Conservation (phyloP, 73 alveolate species). For the Paramecium sonneborni region DNA sequence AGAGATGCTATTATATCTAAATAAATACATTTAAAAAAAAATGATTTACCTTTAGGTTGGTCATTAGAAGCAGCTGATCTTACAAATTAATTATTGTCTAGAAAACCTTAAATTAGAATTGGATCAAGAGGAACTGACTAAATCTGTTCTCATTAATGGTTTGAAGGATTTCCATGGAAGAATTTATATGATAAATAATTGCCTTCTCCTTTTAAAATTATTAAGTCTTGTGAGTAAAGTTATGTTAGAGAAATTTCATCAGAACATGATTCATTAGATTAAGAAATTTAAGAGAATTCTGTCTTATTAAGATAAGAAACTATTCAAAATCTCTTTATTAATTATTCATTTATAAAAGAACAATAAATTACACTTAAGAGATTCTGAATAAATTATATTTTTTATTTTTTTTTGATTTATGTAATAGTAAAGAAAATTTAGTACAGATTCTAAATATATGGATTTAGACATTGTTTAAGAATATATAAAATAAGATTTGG, state of each 20-base stretch:
- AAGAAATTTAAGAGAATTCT: neutral
- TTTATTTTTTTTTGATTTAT: neutral
- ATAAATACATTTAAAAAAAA: slow-evolving; percentile 81
- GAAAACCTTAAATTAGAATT: slow-evolving; percentile 88
- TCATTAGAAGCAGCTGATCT: slow-evolving; percentile 92
- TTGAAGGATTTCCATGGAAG: slow-evolving; percentile 89
- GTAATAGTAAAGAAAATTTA: neutral
- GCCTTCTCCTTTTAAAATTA: slow-evolving; percentile 75
- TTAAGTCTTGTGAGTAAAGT: neutral
- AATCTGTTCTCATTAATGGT: slow-evolving; percentile 92
- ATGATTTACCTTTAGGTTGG: slow-evolving; percentile 91
- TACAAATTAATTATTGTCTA: slow-evolving; percentile 71
- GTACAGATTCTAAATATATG: neutral
- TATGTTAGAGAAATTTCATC: slow-evolving; percentile 10
- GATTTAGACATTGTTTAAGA: slow-evolving; percentile 3
- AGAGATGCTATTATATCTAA: slow-evolving; percentile 82
- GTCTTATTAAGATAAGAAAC: neutral
- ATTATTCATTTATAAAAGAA: neutral
- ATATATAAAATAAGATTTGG: neutral
- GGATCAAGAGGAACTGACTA: slow-evolving; percentile 90
- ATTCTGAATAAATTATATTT: neutral
- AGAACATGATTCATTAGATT: slow-evolving; percentile 38
- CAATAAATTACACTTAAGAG: neutral
- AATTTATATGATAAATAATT: slow-evolving; percentile 74
- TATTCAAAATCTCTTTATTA: neutral